Evolutionary conservation across 164 flowering plant genomes (phyloP), one percentile per base, ranked within the genome.

Genomic region (Vitis amurensis): DNA sequence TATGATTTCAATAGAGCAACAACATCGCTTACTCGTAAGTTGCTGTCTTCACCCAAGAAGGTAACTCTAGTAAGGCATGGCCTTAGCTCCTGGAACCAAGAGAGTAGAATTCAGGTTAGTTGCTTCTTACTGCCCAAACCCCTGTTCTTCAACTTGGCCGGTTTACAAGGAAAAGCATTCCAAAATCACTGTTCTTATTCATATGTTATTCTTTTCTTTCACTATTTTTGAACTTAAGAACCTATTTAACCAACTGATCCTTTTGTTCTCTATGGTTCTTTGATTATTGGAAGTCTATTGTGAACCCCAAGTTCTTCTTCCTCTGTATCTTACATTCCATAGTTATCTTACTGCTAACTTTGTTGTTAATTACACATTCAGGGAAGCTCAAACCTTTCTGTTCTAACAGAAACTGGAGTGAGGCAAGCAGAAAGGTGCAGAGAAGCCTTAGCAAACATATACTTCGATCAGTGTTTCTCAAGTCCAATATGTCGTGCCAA

Each of bases 401-500:
- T 86, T 48, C 76, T 90, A 58, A 87, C 92, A 55, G 90, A 90
- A 73, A 78, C 83, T 48, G 95, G 95, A 68, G 80, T 56, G 23
- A 72, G 6, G 73, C 95, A 90, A 79, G 95, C 95, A 49, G 85
- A 84, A 70, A 84, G 80, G 75, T 90, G 95, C 67, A 84, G 77
- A 23, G 52, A 59, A 64, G 91, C 90, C 72, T 72, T 90, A 19
- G 67, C 79, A 56, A 78, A 87, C 60, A 72, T 84, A 58, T 49
- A 72, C 66, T 90, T 88, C 67, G 92, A 90, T 61, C 78, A 74
- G 59, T 90, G 95, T 76, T 90, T 88, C 69, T 78, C 94, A 8
- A 90, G 94, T 75, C 94, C 94, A 61, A 90, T 90, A 68, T 82
- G 87, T 56, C 92, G 94, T 63, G 92, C 94, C 27, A 90, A 90